These are phyloP conservation scores for Friedmanniomyces simplex DNA, from an alignment of 495 filamentous ascomycete species.

Conservation along the genomic window DNA sequence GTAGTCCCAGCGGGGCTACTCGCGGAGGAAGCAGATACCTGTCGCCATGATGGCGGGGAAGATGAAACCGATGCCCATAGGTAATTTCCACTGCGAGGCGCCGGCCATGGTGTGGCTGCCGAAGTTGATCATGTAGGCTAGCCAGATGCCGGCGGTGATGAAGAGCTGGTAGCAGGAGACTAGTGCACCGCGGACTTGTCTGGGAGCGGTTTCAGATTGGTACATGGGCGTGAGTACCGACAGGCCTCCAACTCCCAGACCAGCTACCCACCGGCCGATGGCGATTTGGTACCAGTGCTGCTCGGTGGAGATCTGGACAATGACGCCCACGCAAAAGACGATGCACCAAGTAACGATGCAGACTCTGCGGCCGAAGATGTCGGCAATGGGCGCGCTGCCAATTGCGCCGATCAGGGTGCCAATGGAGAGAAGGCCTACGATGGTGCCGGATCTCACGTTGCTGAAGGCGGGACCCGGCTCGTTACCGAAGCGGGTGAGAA, in stretches of 20 bases:
- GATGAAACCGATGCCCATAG: constrained; percentile 68
- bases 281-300: constrained; percentile 27
- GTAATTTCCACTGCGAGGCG: constrained; percentile 64
- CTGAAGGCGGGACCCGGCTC: constrained; percentile 13
- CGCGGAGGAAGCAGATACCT: constrained; percentile 37
- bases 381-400: constrained; percentile 25
- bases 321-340: constrained; percentile 27
- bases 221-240: constrained; percentile 29
- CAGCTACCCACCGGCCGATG: constrained; percentile 27
- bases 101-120: constrained; percentile 49
- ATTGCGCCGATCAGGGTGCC: constrained; percentile 28
- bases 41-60: constrained; percentile 64
- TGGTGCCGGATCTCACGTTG: constrained; percentile 25
- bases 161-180: constrained; percentile 67
- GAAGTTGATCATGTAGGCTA: constrained; percentile 71
- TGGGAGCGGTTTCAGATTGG: constrained; percentile 25
- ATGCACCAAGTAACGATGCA: constrained; percentile 24
- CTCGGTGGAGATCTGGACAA: constrained; percentile 27
- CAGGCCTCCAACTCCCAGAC: constrained; percentile 27
- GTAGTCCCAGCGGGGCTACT: constrained; percentile 32
- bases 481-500: constrained; percentile 22
- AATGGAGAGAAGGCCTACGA: constrained; percentile 32
- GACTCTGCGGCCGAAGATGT: constrained; percentile 24
- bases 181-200: constrained; percentile 27
- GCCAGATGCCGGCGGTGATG: constrained; percentile 78